Base-by-base conservation (phyloP, 2,329 filamentous ascomycete genomes). In the Colletotrichum agaves region DNA sequence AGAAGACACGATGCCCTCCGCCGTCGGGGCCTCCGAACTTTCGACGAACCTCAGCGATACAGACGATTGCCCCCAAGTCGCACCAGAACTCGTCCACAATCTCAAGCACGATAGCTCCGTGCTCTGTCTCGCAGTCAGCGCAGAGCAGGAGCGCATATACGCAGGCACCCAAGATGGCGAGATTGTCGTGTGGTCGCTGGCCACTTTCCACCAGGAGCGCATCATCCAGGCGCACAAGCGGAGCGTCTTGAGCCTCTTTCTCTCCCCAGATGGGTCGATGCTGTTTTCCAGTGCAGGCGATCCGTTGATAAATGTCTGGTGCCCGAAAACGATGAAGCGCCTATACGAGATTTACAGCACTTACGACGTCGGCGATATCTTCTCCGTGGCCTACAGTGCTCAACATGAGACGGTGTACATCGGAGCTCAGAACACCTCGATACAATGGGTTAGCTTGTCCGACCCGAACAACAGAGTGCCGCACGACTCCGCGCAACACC, bases 281-380 rank as follows among this genome's bases (percentile, higher is more conserved):
- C 87, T 99, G 10, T 95, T 99, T 78, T 98, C 95, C 11, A 97
- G 92, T 73, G 95, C 94, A 10, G 94, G 94, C 72, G 96, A 99
- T 75, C 93, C 95, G 2, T 91, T 98, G 66, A 91, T 98, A 75
- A 98, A 97, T 77, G 93, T 97, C 46, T 99, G 96, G 96, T 91
- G 90, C 73, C 92, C 94, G 2, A 85, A 83, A 47, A 91, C 89
- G 5, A 90, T 97, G 77, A 87, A 86, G 63, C 90, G 92, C 31
- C 84, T 96, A 1, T 96, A 94, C 81, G 93, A 96, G 70, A 92
- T 98, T 69, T 97, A 97, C 82, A 97, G 94, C 70, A 91, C 91
- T 55, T 95, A 97, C 79, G 96, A 98, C 73, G 92, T 97, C 44
- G 96, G 96, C 67, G 96, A 99, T 80, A 89, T 99, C 67, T 98